These are phyloP conservation scores for Plasmodium knowlesi DNA, from an alignment of 169 alveolate species.

Conservation along the genomic window DNA sequence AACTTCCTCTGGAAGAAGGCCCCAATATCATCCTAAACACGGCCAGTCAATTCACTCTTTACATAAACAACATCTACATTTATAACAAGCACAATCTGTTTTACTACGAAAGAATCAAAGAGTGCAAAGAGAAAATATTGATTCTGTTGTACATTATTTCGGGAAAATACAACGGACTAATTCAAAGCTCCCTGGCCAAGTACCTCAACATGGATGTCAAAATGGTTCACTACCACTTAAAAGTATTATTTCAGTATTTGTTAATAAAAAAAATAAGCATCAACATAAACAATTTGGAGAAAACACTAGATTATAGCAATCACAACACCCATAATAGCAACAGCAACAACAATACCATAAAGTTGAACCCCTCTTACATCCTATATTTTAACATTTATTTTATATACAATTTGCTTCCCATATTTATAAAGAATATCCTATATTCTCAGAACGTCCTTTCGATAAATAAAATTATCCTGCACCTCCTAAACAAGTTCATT, in stretches of 20 bases:
- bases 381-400: conserved; percentile 52
- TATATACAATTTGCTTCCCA: conserved; percentile 62
- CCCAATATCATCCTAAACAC: neutral
- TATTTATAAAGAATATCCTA: conserved; percentile 52
- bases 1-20: neutral
- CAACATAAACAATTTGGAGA: conserved; percentile 26
- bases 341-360: conserved; percentile 2
- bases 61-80: conserved; percentile 58
- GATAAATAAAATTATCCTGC: conserved; percentile 52
- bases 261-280: conserved; percentile 70
- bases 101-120: conserved; percentile 69
- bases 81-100: conserved; percentile 66
- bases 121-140: conserved; percentile 69
- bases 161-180: conserved; percentile 30
- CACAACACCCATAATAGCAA: neutral
- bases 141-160: conserved; percentile 41
- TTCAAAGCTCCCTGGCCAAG: conserved; percentile 58
- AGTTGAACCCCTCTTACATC: conserved; percentile 53
- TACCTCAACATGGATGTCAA: conserved; percentile 43
- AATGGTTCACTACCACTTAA: conserved; percentile 51
- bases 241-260: conserved; percentile 43
- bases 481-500: conserved; percentile 55
- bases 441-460: conserved; percentile 67
- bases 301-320: neutral
- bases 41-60: conserved; percentile 11